Base-by-base conservation (phyloP, 2,329 filamentous ascomycete species). In the Plectosphaerella cucumerina region DNA sequence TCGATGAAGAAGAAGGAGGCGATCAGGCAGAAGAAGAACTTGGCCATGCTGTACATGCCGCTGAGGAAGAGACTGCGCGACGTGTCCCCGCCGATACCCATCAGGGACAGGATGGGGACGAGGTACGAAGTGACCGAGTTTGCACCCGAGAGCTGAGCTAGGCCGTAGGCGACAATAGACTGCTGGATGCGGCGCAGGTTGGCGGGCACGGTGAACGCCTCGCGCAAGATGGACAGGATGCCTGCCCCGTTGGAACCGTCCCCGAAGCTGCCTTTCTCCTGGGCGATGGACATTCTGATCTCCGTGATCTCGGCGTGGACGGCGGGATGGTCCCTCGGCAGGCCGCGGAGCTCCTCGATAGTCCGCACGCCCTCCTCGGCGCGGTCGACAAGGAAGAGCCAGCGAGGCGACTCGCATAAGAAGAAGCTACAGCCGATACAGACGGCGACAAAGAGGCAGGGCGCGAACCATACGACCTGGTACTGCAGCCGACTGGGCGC, bases 311-410 rank as follows among this genome's bases (percentile, higher is more conserved):
- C 72, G 20, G 65, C 57, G 9, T 64, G 59, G 4, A 73, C 56
- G 44, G 70, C 72, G 0, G 64, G 63, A 51, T 73, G 67, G 20
- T 69, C 64, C 3, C 63, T 62, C 2, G 67, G 64, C 2, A 73
- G 60, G 68, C 62, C 59, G 52, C 70, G 61, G 39, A 89, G 72
- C 35, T 66, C 71, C 18, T 77, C 72, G 6, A 90, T 74, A 17
- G 82, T 77, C 0, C 52, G 53, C 4, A 75, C 78, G 1, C 85
- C 81, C 39, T 79, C 72, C 53, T 89, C 85, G 84, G 84, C 87
- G 56, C 84, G 76, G 58, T 87, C 84, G 59, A 82, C 76, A 57
- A 82, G 81, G 21, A 85, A 86, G 21, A 86, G 77, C 79, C 81
- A 89, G 57, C 86, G 77, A 14, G 85, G 85, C 6, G 82, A 86